Evolutionary conservation across 2,329 filamentous ascomycete genomes (phyloP).

Genomic region (Coniochaeta sp.): DNA sequence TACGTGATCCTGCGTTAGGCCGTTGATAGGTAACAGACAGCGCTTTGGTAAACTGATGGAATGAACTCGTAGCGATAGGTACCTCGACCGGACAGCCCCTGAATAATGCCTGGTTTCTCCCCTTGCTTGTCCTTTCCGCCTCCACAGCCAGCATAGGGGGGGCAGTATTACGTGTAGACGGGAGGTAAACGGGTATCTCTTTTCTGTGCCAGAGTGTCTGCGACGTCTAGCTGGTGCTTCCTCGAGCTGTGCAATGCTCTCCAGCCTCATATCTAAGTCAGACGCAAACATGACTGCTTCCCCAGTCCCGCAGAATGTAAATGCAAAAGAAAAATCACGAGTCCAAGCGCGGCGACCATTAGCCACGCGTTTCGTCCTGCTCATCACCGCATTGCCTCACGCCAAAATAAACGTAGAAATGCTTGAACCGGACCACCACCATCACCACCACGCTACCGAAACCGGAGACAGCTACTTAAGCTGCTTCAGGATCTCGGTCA

Average conservation of each 20-base stretch:
- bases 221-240: background rate
- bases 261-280: background rate
- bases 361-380: background rate
- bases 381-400: background rate
- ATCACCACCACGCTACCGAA: background rate
- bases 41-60: too few relatives aligned
- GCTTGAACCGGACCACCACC: background rate
- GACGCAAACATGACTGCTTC: background rate
- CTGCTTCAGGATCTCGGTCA: slow-evolving; percentile 61
- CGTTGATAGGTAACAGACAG: too few relatives aligned
- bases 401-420: too few relatives aligned
- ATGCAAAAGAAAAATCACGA: background rate
- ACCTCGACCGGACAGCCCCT: too few relatives aligned
- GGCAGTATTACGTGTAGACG: too few relatives aligned
- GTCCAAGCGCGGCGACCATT: background rate
- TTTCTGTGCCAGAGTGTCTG: background rate
- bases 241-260: background rate
- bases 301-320: background rate
- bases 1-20: too few relatives aligned
- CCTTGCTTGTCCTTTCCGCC: too few relatives aligned
- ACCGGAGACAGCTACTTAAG: slow-evolving; percentile 33
- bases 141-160: too few relatives aligned
- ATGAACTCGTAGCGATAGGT: too few relatives aligned
- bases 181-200: background rate
- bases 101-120: too few relatives aligned